phyloP scores from a whole-genome alignment of 805 yeast species.

The Pichia insulana region DNA sequence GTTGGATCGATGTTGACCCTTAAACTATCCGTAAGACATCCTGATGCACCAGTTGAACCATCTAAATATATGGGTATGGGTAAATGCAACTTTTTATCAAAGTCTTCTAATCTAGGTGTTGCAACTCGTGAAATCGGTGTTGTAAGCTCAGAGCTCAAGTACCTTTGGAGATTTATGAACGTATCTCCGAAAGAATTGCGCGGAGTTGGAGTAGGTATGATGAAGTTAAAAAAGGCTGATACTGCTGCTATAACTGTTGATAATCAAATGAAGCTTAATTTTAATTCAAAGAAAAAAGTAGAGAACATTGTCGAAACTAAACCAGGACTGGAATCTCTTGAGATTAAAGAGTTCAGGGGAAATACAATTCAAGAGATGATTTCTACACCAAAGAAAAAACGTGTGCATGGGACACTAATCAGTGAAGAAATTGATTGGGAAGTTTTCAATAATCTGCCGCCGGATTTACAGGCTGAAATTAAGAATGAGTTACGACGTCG shows the following conservation, averaged over 20 bases:
- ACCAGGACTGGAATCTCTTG: background rate
- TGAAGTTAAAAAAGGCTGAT: conserved; percentile 40
- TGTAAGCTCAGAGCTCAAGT: conserved; percentile 51
- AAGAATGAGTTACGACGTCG: conserved; percentile 42
- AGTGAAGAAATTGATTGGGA: conserved; percentile 46
- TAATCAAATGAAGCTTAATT: conserved; percentile 30
- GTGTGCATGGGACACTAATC: conserved; percentile 4
- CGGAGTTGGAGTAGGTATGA: conserved; percentile 69
- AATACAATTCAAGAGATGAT: background rate
- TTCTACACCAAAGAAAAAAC: background rate
- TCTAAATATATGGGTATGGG: conserved; percentile 85
- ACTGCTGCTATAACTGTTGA: conserved; percentile 14
- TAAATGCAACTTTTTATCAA: conserved; percentile 53
- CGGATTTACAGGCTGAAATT: conserved; percentile 56
- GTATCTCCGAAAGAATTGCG: conserved; percentile 56
- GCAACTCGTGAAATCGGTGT: conserved; percentile 53
- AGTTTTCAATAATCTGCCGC: conserved; percentile 58
- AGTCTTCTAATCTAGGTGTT: conserved; percentile 49
- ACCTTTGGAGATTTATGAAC: conserved; percentile 45
- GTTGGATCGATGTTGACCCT: conserved; percentile 53
- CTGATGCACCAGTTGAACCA: conserved; percentile 64
- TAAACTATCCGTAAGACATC: conserved; percentile 55
- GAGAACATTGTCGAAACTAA: background rate
- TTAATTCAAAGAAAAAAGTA: conserved; percentile 13
- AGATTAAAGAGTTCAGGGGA: background rate